Base-by-base conservation (phyloP, 148 eudicot species). In the Camellia granthamiana region DNA sequence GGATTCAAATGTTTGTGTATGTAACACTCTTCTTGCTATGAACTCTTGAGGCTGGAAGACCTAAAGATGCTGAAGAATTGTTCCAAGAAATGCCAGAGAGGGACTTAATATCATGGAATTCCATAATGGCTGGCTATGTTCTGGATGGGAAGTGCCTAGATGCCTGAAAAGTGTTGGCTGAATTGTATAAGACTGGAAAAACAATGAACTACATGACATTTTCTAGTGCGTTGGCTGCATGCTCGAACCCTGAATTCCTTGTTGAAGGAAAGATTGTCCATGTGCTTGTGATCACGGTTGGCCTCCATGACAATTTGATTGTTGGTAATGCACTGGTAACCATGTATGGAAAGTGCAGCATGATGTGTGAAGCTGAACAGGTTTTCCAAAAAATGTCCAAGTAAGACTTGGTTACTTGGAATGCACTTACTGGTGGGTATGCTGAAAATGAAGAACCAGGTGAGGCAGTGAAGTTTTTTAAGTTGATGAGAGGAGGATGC, bases 81-180 rank as follows among this genome's bases (percentile, higher is more conserved):
- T 93, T 93, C 81, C 60, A 47, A 54, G 68, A 66, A 77, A 88
- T 93, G 89, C 90, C 87, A 41, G 86, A 84, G 58, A 93, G 81
- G 82, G 92, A 93, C 82, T 72, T 87, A 76, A 89, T 93, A 66
- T 87, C 97, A 67, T 93, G 93, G 95, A 91, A 91, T 83, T 91
- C 95, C 15, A 81, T 93, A 88, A 84, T 93, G 81, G 85, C 90
- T 74, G 89, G 92, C 41, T 89, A 91, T 83, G 87, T 81, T 69
- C 88, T 77, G 42, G 85, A 81, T 30, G 89, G 88, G n/a, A 87
- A 76, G 77, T 81, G 82, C 81, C 62, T 83, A n/a, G 88, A 89
- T 67, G 88, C 89, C 71, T 74, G 91, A 41, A 83, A 61, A 77
- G 69, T 89, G 18, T 82, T 91, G 78, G 65, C 70, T 43, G 47